Base-by-base conservation (phyloP, 2,329 filamentous ascomycete genomes). In the Tolypocladium endophyticum region DNA sequence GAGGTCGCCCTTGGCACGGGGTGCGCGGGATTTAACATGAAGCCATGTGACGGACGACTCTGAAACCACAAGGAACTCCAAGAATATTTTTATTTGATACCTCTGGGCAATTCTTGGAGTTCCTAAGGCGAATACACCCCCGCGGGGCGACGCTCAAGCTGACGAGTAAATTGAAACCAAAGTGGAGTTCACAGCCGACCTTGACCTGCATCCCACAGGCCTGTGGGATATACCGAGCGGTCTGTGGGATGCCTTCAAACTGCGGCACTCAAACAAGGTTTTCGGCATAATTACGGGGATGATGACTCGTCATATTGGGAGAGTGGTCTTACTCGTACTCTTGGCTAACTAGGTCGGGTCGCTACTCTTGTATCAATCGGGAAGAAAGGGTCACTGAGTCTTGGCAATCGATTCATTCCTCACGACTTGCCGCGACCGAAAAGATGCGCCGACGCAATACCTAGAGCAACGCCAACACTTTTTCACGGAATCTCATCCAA, bases 1-100 rank as follows among this genome's bases (percentile, higher is more conserved):
- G 74, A 73, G 43, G 72, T 75, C 28, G 73, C 73, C 2, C 63
- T 75, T 6, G 71, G 68, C 47, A 23, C 5, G 41, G 4, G 9
- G 4, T 5, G 9, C 41, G 43, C 6, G 43, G 23, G 45, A 50
- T 50, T 14, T 6, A 7, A n/a, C n/a, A n/a, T n/a, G n/a, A n/a
- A 20, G 16, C 3, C 7, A 50, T 11, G 25, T 30, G 25, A 16
- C 25, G 16, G 25, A 16, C 25, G 16, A 30, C 2, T 11, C 25
- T 30, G 47, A 50, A 50, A 50, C 47, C 7, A 8, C 47, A 30
- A 14, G 25, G 5, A 12, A 28, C 20, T 30, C 14, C 4, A 16
- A 23, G 35, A 4, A 36, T 4, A 14, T 45, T 9, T 45, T 23
- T 45, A 45, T 25, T 25, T 16, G 23, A 14, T 14, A 25, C 43